phyloP scores from a whole-genome alignment of 805 yeast genomes.

The Candida suzukii region DNA sequence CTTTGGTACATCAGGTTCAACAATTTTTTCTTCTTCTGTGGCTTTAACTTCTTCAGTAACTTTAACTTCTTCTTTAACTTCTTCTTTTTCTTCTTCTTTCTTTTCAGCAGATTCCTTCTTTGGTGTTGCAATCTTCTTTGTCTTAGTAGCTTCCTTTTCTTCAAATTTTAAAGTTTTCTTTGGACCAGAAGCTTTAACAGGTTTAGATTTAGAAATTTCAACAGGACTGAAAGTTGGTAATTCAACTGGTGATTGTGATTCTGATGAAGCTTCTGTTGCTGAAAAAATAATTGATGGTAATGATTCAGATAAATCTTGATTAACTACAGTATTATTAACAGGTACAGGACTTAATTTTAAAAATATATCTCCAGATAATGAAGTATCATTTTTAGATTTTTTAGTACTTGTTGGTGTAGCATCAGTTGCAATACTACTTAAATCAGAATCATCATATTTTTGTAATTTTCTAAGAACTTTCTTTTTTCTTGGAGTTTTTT shows the following conservation, averaged over 20 bases:
- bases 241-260: too few species aligned
- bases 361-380: too few species aligned
- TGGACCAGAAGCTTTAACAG: neutral
- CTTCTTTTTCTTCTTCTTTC: neutral
- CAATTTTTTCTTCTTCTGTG: neutral
- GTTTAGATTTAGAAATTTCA: too few species aligned
- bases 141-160: neutral
- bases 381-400: neutral
- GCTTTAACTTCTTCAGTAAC: neutral
- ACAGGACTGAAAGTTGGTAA: too few species aligned
- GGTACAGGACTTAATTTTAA: neutral
- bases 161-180: neutral
- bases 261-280: too few species aligned
- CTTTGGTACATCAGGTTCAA: neutral
- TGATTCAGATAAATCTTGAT: too few species aligned
- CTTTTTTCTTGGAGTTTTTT: conserved; percentile 9
- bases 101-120: neutral
- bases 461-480: conserved; percentile 8
- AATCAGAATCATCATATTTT: conserved; percentile 5
- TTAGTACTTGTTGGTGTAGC: neutral
- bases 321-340: neutral
- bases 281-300: too few species aligned
- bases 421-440: neutral
- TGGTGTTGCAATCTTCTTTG: neutral
- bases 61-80: neutral